Percentiles rank a stretch among this genome's conserved stretches.
Conservation (phyloP, 2,329 filamentous ascomycete genomes). For the Talaromyces sp. region DNA sequence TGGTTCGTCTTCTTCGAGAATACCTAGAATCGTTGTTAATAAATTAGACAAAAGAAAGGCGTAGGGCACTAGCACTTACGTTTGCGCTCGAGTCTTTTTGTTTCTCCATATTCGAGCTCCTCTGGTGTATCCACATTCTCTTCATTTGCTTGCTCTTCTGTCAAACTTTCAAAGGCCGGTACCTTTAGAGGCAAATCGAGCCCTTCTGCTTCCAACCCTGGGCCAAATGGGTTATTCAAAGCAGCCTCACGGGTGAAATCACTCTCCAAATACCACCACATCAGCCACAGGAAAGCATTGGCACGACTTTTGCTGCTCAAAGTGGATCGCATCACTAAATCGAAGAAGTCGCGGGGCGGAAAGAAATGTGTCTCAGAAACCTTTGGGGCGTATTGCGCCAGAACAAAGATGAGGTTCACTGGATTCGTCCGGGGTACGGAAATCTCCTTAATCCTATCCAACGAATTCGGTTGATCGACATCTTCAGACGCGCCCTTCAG, state of each 20-base stretch:
- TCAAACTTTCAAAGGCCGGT: conserved; percentile 50
- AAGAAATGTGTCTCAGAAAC: conserved; percentile 93
- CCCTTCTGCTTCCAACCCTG: conserved; percentile 47
- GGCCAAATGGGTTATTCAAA: conserved; percentile 86
- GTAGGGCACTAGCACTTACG: conserved; percentile 31
- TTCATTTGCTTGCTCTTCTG: conserved; percentile 52
- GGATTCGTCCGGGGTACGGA: conserved; percentile 84
- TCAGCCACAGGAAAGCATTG: conserved; percentile 89
- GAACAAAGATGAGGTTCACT: conserved; percentile 94
- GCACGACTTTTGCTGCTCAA: conserved; percentile 82
- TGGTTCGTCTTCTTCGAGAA: conserved; percentile 52
- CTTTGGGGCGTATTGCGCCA: conserved; percentile 85
- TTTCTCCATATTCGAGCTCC: conserved; percentile 52
- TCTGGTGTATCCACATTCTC: conserved; percentile 55
- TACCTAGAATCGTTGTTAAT: conserved; percentile 35
- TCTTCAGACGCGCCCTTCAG: conserved; percentile 96
- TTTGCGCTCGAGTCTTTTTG: conserved; percentile 52
- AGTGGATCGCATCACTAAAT: conserved; percentile 88
- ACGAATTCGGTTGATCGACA: conserved; percentile 75
- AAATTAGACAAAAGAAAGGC: neutral
- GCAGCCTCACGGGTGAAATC: conserved; percentile 89
- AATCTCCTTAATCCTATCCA: conserved; percentile 76
- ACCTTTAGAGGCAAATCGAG: conserved; percentile 51
- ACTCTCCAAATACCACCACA: conserved; percentile 99
- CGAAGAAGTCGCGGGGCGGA: conserved; percentile 84